phyloP scores from a whole-genome alignment of 345 rosid genomes.

The Stellera chamaejasme region DNA sequence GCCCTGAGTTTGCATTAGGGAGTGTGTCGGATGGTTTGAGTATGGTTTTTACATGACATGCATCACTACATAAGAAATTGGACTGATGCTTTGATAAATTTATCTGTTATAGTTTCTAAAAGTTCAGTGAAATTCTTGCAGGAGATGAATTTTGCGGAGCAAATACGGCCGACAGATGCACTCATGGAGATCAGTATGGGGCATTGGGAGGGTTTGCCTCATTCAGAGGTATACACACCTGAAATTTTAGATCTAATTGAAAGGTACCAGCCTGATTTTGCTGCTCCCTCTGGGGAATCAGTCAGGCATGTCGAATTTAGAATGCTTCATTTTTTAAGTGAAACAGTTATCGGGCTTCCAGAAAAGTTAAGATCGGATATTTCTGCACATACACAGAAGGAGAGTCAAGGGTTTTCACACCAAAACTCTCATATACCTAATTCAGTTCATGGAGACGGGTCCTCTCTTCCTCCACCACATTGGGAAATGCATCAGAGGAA shows the following conservation, averaged over 20 bases:
- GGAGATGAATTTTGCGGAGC: conserved; percentile 73
- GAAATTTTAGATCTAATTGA: conserved; percentile 55
- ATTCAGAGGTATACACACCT: conserved; percentile 45
- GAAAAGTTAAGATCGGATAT: conserved; percentile 58
- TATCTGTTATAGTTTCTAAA: too few relatives aligned
- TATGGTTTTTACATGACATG: too few relatives aligned
- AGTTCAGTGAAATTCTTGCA: conserved; percentile 19
- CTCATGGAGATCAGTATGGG: conserved; percentile 68
- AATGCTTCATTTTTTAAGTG: conserved; percentile 68
- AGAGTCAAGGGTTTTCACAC: conserved; percentile 33
- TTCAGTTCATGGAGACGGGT: conserved; percentile 34
- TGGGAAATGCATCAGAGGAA: conserved; percentile 61
- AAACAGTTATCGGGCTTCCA: conserved; percentile 37
- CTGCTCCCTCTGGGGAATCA: conserved; percentile 72
- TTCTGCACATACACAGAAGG: conserved; percentile 31
- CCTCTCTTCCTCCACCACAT: conserved; percentile 34
- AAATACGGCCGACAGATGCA: conserved; percentile 54
- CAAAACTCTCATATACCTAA: conserved; percentile 16
- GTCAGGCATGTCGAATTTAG: conserved; percentile 79
- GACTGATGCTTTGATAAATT: too few relatives aligned
- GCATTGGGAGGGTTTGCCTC: conserved; percentile 67
- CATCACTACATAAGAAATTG: too few relatives aligned
- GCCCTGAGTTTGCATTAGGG: too few relatives aligned
- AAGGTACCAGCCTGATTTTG: conserved; percentile 68
- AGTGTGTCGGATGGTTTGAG: background rate